Evolutionary conservation across 179 eudicot genomes (phyloP).

Genomic region (Heliamphora pulchella): DNA sequence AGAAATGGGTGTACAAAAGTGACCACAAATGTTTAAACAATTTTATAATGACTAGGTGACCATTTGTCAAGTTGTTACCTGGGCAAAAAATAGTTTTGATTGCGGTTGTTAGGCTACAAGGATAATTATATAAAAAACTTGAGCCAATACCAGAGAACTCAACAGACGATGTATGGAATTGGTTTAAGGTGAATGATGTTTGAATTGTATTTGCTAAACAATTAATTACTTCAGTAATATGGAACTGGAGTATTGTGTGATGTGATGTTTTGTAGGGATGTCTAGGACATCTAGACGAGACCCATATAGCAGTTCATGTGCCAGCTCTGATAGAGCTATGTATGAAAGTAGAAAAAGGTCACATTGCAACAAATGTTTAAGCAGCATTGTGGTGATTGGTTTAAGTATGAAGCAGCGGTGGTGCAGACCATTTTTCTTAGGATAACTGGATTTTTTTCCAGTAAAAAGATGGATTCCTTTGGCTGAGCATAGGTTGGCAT

Average conservation of each 20-base stretch:
- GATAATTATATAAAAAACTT: background rate
- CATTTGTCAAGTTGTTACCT: background rate
- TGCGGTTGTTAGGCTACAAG: background rate
- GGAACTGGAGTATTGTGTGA: no score
- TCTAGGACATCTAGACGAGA: background rate
- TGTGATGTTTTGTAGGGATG: background rate
- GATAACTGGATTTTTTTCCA: no score
- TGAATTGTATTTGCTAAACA: background rate
- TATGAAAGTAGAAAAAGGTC: background rate
- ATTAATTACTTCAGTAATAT: background rate
- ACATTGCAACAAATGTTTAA: background rate
- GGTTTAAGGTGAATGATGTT: background rate
- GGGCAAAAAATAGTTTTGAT: background rate
- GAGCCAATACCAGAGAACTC: background rate
- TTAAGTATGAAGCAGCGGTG: no score
- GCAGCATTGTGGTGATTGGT: background rate
- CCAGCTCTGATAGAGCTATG: background rate
- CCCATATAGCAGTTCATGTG: background rate
- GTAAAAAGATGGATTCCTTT: no score
- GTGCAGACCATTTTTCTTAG: no score
- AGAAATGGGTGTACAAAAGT: conserved; percentile 7
- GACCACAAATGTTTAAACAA: background rate
- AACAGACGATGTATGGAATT: background rate
- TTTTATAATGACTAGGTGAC: background rate
- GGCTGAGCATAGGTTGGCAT: no score